Conservation (phyloP, 805 yeast genomes). For the Saturnispora quitensis region DNA sequence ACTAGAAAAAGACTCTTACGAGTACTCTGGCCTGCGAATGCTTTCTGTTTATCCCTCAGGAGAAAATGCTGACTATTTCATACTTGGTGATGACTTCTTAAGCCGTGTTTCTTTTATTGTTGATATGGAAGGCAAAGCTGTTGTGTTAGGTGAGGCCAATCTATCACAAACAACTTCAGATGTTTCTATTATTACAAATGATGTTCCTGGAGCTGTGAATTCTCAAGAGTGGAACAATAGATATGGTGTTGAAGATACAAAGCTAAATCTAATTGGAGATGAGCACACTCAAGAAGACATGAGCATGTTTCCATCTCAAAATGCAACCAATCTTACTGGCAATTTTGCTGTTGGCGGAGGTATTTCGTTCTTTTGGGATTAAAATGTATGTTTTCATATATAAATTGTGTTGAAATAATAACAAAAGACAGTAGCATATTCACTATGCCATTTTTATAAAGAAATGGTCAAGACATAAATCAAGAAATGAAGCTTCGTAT, state of each 20-base stretch:
- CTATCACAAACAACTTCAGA: background rate
- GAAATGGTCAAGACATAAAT: too few relatives aligned
- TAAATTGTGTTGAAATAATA: too few relatives aligned
- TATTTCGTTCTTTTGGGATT: background rate
- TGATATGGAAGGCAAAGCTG: conserved; percentile 38
- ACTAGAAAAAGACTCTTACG: conserved; percentile 8
- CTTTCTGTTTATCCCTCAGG: conserved; percentile 1
- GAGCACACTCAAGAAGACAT: background rate
- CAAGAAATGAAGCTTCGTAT: too few relatives aligned
- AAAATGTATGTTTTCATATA: background rate
- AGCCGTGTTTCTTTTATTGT: conserved; percentile 44
- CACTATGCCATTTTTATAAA: too few relatives aligned
- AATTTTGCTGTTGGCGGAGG: background rate
- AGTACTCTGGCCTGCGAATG: conserved; percentile 9
- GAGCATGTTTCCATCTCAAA: background rate
- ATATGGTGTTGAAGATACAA: conserved; percentile 5
- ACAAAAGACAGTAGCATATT: too few relatives aligned
- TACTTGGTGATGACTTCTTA: conserved; percentile 47
- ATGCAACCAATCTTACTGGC: background rate
- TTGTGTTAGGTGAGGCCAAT: conserved; percentile 34
- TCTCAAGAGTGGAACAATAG: background rate
- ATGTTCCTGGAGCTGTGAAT: conserved; percentile 1
- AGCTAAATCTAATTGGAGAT: background rate
- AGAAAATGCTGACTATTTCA: conserved; percentile 27
- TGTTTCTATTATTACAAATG: conserved; percentile 3